These are phyloP conservation scores for Yamadazyma jaroonii DNA, from an alignment of 1,139 yeast genomes.

Conservation along the genomic window DNA sequence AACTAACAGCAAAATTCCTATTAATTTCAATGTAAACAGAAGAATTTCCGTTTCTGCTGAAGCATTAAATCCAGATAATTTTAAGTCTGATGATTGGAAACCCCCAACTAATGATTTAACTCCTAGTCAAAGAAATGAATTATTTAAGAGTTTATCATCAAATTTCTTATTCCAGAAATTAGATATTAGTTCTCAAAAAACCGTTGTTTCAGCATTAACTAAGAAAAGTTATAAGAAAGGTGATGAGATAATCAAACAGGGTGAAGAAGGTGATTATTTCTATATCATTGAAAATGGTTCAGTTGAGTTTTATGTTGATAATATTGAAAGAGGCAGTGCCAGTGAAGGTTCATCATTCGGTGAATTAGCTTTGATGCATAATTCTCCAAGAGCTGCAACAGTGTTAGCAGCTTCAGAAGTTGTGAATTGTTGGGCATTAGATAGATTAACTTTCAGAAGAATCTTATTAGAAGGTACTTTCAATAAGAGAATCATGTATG, in stretches of 20 bases:
- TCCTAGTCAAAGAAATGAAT: slow-evolving; percentile 61
- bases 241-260: slow-evolving; percentile 78
- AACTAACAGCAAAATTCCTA: slow-evolving; percentile 37
- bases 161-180: slow-evolving; percentile 83
- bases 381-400: slow-evolving; percentile 97
- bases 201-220: slow-evolving; percentile 78
- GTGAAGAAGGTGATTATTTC: slow-evolving; percentile 95
- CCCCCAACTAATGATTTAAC: slow-evolving; percentile 70
- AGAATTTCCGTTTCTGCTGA: slow-evolving; percentile 89
- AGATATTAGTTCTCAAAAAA: slow-evolving; percentile 67
- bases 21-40: slow-evolving; percentile 72
- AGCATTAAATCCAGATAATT: slow-evolving; percentile 58
- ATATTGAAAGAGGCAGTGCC: slow-evolving; percentile 66
- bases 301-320: slow-evolving; percentile 79
- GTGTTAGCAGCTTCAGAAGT: slow-evolving; percentile 71
- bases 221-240: slow-evolving; percentile 63
- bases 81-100: slow-evolving; percentile 62
- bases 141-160: slow-evolving; percentile 67
- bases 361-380: slow-evolving; percentile 95
- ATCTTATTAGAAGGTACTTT: slow-evolving; percentile 88
- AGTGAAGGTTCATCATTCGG: slow-evolving; percentile 92
- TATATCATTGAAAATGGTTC: slow-evolving; percentile 84
- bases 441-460: slow-evolving; percentile 88
- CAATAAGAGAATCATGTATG: slow-evolving; percentile 87
- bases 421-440: slow-evolving; percentile 81